A percentile compares a stretch with the other conserved stretches of the same genome.
Evolutionary conservation across 331 rosid species (phyloP).

Genomic region (Malus hybrid): DNA sequence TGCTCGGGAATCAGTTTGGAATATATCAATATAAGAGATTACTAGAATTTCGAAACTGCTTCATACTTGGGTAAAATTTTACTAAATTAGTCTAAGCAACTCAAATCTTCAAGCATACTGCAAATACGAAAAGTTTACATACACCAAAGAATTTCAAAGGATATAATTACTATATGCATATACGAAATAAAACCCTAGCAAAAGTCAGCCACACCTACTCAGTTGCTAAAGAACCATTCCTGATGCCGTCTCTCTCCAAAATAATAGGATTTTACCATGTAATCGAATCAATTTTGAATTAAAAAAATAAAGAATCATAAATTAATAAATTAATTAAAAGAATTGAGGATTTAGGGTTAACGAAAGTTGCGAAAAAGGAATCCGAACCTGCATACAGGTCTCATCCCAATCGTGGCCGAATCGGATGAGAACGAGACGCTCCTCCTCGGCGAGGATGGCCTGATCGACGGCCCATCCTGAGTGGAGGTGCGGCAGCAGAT

Average conservation of each 20-base stretch:
- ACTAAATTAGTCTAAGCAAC: background rate
- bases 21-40: background rate
- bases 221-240: background rate
- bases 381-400: conserved; percentile 64
- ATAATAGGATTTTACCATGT: background rate
- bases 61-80: background rate
- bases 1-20: background rate
- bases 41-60: background rate
- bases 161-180: background rate
- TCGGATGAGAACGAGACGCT: conserved; percentile 60
- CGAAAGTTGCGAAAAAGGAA: background rate
- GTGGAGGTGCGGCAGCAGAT: conserved; percentile 68
- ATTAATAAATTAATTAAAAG: background rate
- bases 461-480: conserved; percentile 76
- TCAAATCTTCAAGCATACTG: background rate
- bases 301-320: background rate
- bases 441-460: conserved; percentile 65
- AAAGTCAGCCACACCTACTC: no score
- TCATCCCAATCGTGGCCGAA: conserved; percentile 73
- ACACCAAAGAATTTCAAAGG: background rate
- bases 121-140: background rate
- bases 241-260: background rate
- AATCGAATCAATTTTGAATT: background rate
- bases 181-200: background rate
- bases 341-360: background rate